Evolutionary conservation across 257 asterid genomes (phyloP).

Genomic region (Lavandula angustifolia): DNA sequence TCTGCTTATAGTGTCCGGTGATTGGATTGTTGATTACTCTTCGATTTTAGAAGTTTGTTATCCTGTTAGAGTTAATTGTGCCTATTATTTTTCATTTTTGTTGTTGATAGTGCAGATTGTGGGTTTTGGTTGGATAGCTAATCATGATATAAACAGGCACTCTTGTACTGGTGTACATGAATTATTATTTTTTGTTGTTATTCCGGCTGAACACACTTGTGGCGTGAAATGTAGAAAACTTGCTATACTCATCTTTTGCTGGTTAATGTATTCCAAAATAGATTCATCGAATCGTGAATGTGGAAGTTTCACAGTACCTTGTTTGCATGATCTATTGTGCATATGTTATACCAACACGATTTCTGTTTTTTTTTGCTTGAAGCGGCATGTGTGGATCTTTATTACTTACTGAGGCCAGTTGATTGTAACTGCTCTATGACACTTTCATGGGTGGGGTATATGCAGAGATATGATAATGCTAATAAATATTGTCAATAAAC

Average conservation of each 20-base stretch:
- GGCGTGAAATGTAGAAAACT: background rate
- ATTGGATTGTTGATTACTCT: background rate
- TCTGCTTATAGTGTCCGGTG: background rate
- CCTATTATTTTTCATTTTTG: background rate
- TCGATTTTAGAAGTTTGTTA: background rate
- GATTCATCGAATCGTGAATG: background rate
- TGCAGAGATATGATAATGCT: constrained; percentile 12
- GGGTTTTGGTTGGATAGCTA: constrained; percentile 1
- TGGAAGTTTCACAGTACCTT: constrained; percentile 1
- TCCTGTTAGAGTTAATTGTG: background rate
- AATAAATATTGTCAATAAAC: constrained; percentile 15
- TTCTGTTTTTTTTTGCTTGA: constrained; percentile 5
- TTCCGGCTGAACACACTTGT: background rate
- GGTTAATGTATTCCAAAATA: background rate
- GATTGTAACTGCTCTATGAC: constrained; percentile 14
- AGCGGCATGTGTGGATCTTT: constrained; percentile 6
- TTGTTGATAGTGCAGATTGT: constrained; percentile 3
- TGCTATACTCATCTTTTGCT: constrained; percentile 7
- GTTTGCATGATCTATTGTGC: constrained; percentile 11
- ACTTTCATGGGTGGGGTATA: constrained; percentile 20
- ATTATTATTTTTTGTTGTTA: background rate
- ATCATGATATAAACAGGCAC: background rate
- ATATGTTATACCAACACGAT: background rate
- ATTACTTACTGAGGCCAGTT: constrained; percentile 3
- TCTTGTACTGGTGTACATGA: background rate